Evolutionary conservation across 345 rosid genomes (phyloP), one percentile per base, ranked within the genome.

Genomic region (Fremontodendron californicum): DNA sequence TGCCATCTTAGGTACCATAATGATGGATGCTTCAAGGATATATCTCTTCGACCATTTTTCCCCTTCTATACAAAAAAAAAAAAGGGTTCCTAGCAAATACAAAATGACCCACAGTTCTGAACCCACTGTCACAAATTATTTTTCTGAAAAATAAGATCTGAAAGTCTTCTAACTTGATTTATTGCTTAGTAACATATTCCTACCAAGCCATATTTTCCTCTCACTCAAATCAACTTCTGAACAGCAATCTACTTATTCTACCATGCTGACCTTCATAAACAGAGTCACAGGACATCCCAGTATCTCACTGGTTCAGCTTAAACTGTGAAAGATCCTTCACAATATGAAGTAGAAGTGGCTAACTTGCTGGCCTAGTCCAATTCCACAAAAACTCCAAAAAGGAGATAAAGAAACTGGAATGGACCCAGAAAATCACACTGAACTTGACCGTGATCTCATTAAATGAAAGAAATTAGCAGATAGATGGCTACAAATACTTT

Each of bases 401-500:
- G 3, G 15, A 27, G 46, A 29, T 69, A 46, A 46, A 27, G 15
- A 69, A 48, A 9, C 15, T 19, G 27, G 61, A 71, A 74, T 74
- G 39, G 23, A 74, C 25, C 27, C 23, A 42, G 55, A 27, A 49
- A 11, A 21, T 15, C 9, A 72, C 8, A 16, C 65, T 42, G 29
- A 48, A 67, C 63, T n/a, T 42, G 31, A 29, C 31, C 58, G 10
- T 40, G 33, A 61, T 42, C 66, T 71, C 19, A 40, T 51, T 10
- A 40, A 64, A 39, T 80, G 46, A 40, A 71, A 80, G 81, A 31
- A 67, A 63, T 45, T 21, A 54, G 69, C 33, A 69, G 74, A 80
- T 13, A 77, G 45, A 70, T 62, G 57, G 29, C 25, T 10, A 40
- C 35, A 72, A 45, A 40, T 58, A 78, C 42, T 54, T 71, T 57